phyloP scores from a whole-genome alignment of 495 filamentous ascomycete species.

The Daldinia childiae region DNA sequence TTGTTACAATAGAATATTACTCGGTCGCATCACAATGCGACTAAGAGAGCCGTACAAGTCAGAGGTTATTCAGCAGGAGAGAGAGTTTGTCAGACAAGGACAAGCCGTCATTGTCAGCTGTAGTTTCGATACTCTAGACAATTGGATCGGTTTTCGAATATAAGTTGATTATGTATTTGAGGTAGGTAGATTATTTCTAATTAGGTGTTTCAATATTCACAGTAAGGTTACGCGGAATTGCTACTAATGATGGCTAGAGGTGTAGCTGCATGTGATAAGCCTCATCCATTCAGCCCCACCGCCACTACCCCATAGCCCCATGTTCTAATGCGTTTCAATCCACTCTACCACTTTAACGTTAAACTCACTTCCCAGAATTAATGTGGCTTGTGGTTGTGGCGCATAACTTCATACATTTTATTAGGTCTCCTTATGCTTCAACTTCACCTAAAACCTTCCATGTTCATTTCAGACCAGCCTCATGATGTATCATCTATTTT shows the following conservation, averaged over 20 bases:
- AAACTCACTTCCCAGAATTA: background rate
- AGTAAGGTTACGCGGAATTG: background rate
- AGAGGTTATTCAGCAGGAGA: background rate
- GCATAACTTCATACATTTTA: conserved; percentile 2
- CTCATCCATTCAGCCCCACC: conserved; percentile 1
- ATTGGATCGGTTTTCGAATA: background rate
- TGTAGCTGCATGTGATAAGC: conserved; percentile 7
- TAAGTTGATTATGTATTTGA: background rate
- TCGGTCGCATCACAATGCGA: conserved; percentile 22
- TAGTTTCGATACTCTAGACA: background rate
- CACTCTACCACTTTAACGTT: too few species aligned
- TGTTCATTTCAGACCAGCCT: background rate
- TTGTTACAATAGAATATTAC: conserved; percentile 30
- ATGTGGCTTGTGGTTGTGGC: conserved; percentile 4
- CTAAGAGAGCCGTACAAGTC: background rate
- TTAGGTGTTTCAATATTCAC: background rate
- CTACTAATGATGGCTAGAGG: background rate
- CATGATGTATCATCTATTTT: background rate
- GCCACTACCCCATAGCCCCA: background rate
- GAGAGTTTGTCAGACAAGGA: background rate
- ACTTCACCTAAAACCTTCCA: background rate
- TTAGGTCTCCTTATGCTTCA: background rate
- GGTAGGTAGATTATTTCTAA: background rate
- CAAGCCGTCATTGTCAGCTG: background rate
- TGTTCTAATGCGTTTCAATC: background rate